Conservation (phyloP, 768 basidiomycete species). For the Boletus tomentosulus region DNA sequence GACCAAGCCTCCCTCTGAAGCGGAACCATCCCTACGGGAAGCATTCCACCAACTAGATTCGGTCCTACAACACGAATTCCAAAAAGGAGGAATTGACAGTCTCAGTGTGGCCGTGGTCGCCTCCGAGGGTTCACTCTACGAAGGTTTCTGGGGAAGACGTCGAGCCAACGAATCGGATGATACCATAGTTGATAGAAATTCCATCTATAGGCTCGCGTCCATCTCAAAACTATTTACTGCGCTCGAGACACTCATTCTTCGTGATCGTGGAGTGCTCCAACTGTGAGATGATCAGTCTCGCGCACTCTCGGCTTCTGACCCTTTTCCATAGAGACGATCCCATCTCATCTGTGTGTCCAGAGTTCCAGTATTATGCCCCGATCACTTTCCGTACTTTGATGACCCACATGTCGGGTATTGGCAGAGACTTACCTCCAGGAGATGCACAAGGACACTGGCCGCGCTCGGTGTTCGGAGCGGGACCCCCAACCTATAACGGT, state of each 20-base stretch:
- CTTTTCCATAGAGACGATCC: conserved; percentile 42
- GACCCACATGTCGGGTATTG: conserved; percentile 36
- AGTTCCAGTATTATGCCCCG: conserved; percentile 22
- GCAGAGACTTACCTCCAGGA: conserved; percentile 35
- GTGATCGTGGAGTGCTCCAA: conserved; percentile 40
- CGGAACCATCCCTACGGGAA: conserved; percentile 7
- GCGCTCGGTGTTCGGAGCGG: conserved; percentile 21
- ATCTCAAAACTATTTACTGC: conserved; percentile 50
- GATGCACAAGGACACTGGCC: conserved; percentile 39
- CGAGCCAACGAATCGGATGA: conserved; percentile 41
- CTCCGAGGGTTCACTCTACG: conserved; percentile 41
- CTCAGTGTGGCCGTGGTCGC: conserved; percentile 48
- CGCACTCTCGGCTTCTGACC: neutral
- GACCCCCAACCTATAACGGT: conserved; percentile 29
- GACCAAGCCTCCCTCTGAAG: conserved; percentile 9
- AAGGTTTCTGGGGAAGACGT: conserved; percentile 40
- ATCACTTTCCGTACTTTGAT: conserved; percentile 41
- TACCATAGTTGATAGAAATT: conserved; percentile 35
- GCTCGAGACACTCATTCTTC: conserved; percentile 45
- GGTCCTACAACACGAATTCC: conserved; percentile 15
- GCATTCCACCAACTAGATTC: conserved; percentile 6
- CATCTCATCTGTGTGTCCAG: conserved; percentile 31
- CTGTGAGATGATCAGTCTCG: conserved; percentile 26
- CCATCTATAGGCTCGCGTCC: conserved; percentile 50
- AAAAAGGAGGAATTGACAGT: conserved; percentile 42